Evolutionary conservation across 202 grass and related monocot genomes (phyloP).

Genomic region (Thinopyrum obtusiflorum): DNA sequence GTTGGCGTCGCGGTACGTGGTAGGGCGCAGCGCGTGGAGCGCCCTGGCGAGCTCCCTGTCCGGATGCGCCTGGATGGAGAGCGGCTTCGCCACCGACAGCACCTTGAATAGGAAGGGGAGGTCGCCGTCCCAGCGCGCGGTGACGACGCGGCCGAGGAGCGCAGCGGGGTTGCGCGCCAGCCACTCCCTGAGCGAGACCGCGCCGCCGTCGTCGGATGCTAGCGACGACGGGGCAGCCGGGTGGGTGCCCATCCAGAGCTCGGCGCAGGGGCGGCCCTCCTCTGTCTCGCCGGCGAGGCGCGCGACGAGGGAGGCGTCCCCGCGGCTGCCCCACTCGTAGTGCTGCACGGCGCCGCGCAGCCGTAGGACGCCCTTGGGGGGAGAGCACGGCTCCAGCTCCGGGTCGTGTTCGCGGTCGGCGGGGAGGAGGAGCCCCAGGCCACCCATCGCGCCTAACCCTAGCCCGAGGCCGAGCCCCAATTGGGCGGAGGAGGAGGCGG

Average conservation of each 20-base stretch:
- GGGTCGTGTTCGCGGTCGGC: background rate
- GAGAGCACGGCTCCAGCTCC: background rate
- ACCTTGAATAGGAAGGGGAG: constrained; percentile 98
- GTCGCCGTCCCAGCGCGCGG: constrained; percentile 63
- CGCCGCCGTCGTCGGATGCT: background rate
- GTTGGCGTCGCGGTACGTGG: constrained; percentile 86
- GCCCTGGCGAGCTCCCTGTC: constrained; percentile 70
- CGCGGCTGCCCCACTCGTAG: constrained; percentile 75
- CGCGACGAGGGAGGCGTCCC: constrained; percentile 54
- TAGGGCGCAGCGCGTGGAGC: constrained; percentile 64
- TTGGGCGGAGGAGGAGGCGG: constrained; percentile 23
- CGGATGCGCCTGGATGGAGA: constrained; percentile 96
- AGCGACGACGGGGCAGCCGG: constrained; percentile 72
- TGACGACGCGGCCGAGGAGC: constrained; percentile 61
- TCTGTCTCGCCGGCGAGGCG: constrained; percentile 33
- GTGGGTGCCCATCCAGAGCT: constrained; percentile 97
- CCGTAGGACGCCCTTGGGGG: background rate
- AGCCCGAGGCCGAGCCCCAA: constrained; percentile 19
- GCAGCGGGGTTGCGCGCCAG: constrained; percentile 45
- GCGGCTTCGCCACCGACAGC: constrained; percentile 81
- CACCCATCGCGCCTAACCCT: constrained; percentile 19
- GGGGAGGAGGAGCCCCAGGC: constrained; percentile 11
- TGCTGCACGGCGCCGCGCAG: constrained; percentile 69
- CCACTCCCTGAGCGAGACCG: constrained; percentile 66
- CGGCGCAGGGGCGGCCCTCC: constrained; percentile 49